Evolutionary conservation across 345 rosid species (phyloP).

Genomic region (Salix viminalis): DNA sequence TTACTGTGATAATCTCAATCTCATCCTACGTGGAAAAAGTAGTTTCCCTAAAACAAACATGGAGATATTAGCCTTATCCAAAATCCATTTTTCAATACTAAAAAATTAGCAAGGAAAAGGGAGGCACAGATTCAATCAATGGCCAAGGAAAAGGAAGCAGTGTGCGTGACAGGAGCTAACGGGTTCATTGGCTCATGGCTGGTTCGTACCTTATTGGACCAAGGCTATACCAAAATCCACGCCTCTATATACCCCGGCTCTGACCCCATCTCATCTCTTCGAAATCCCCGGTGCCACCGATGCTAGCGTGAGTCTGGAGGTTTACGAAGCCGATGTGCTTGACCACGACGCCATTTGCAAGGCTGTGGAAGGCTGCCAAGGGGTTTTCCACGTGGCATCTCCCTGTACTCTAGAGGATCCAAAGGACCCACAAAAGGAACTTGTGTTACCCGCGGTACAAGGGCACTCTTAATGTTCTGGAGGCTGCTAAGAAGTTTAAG

Average conservation of each 20-base stretch:
- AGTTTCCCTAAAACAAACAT: too few relatives aligned
- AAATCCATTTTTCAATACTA: too few relatives aligned
- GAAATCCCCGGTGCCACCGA: slow-evolving; percentile 37
- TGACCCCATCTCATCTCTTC: slow-evolving; percentile 47
- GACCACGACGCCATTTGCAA: slow-evolving; percentile 47
- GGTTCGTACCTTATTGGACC: slow-evolving; percentile 43
- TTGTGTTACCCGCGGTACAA: slow-evolving; percentile 72
- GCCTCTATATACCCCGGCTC: slow-evolving; percentile 61
- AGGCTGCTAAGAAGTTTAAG: slow-evolving; percentile 47
- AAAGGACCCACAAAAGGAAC: slow-evolving; percentile 54
- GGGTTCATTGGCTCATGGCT: slow-evolving; percentile 86
- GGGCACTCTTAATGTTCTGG: slow-evolving; percentile 66
- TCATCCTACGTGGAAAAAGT: too few relatives aligned
- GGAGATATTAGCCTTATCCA: too few relatives aligned
- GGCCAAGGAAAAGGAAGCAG: slow-evolving; percentile 31
- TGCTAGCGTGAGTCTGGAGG: slow-evolving; percentile 20
- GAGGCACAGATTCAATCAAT: background rate
- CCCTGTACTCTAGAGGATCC: slow-evolving; percentile 74
- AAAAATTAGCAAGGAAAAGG: too few relatives aligned
- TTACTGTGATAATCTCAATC: too few relatives aligned
- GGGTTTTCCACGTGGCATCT: slow-evolving; percentile 87
- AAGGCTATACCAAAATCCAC: slow-evolving; percentile 58
- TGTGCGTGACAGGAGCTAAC: slow-evolving; percentile 79
- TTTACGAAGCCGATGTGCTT: slow-evolving; percentile 60
- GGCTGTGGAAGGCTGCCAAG: slow-evolving; percentile 66